Base-by-base conservation (phyloP, 805 yeast species). In the Metschnikowia peoriensis region DNA sequence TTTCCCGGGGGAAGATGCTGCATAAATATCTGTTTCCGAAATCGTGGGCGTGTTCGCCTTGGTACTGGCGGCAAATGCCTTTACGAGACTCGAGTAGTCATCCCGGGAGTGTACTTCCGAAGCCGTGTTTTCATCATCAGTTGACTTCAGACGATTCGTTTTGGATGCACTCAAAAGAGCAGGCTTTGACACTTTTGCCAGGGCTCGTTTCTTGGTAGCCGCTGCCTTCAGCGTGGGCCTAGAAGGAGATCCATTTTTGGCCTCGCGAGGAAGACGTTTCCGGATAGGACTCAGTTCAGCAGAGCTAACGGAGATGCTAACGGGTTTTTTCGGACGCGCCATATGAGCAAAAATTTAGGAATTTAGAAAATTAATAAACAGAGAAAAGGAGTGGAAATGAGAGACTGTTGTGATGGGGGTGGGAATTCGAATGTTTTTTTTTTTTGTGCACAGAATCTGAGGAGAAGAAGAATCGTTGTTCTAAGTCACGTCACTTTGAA, bases 21-120 rank as follows among this genome's bases (percentile, higher is more conserved):
- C 55, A 27, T 71, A 32, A 9, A 72, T 70, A 40, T 71, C 75
- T 28, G 62, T 59, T 46, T 71, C 76, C 2, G 71, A 62, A 32
- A 52, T 27, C 28, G 17, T 7, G 14, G 34, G 34, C 8, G 32
- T 15, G 28, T 6, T 14, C 5, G 9, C 17, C 14, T 38, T 11
- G 4, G 17, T 38, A 14, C 40, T 14, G 17, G 40, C 43, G n/a
- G 43, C 27, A 27, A 47, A 42, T 7, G 42, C 45, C 14, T 16
- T 22, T 27, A 47, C 42, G 4, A 47, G 42, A 22, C 32, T 42
- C 38, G 42, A 16, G 29, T 32, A 12, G 35, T 32, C 35, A 6
- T 32, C 35, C 6, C 35, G 35, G 35, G 35, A 12, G 14, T 32
- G 14, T 32, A 32, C 35, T 32, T 32, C 35, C 35, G 35, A 22